Conservation (phyloP, 2,329 filamentous ascomycete genomes). For the Alternaria angustiovoidea region DNA sequence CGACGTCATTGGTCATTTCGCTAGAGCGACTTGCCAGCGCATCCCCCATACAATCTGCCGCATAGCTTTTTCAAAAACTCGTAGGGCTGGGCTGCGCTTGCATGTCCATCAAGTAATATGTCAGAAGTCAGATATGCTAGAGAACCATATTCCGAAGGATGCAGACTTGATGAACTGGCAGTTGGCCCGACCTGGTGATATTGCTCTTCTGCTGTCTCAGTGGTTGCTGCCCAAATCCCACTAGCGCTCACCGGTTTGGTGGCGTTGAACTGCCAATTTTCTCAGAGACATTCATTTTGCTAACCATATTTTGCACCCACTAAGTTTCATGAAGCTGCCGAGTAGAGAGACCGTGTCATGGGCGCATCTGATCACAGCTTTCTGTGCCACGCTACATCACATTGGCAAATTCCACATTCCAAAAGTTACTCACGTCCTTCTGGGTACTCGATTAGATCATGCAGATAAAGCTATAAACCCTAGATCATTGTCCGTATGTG, state of each 20-base stretch:
- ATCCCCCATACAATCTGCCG: slow-evolving; percentile 30
- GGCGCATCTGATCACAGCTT: no score
- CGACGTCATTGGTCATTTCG: slow-evolving; percentile 24
- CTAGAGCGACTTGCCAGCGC: slow-evolving; percentile 36
- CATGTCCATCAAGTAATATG: slow-evolving; percentile 23
- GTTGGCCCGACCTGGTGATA: neutral
- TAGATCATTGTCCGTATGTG: neutral
- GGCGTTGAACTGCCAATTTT: neutral
- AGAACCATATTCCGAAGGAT: slow-evolving; percentile 1
- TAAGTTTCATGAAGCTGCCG: neutral
- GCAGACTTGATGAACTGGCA: slow-evolving; percentile 30
- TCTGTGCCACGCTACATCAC: neutral
- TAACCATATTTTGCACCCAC: neutral
- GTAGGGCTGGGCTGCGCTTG: slow-evolving; percentile 23
- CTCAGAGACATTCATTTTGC: neutral
- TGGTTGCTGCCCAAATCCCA: slow-evolving; percentile 6
- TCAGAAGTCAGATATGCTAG: neutral
- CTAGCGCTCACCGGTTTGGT: slow-evolving; percentile 18
- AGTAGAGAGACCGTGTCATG: neutral
- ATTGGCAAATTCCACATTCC: neutral
- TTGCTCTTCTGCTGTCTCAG: neutral
- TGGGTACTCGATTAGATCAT: slow-evolving; percentile 5
- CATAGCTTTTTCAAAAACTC: slow-evolving; percentile 2
- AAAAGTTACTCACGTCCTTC: neutral
- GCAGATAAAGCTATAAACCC: slow-evolving; percentile 4